Percentiles rank a stretch among this genome's conserved stretches.
phyloP scores from a whole-genome alignment of 257 asterid species.

The Capsicum baccatum region DNA sequence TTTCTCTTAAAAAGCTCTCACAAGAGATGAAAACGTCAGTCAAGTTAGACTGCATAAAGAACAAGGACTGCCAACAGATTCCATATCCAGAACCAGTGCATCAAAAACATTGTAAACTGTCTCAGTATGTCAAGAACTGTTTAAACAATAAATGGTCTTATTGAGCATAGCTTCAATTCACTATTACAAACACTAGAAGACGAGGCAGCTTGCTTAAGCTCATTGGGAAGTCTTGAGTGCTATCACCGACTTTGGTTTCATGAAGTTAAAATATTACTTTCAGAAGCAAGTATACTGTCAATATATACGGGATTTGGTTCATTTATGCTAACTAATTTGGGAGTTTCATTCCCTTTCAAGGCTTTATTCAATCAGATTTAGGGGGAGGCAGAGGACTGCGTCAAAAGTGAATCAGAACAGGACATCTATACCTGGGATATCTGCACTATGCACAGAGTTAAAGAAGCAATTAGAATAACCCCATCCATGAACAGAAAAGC shows the following conservation, averaged over 20 bases:
- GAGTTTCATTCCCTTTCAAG: neutral
- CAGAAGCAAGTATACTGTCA: neutral
- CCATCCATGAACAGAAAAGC: slow-evolving; percentile 80
- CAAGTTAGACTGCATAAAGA: neutral
- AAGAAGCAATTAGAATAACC: slow-evolving; percentile 63
- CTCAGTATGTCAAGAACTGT: neutral
- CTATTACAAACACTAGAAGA: slow-evolving; percentile 13
- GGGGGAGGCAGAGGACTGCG: no score
- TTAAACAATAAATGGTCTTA: neutral
- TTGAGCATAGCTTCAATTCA: neutral
- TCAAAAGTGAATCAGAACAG: slow-evolving; percentile 9
- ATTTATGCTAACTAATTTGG: slow-evolving; percentile 7
- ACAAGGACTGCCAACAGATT: neutral
- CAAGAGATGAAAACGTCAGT: no score
- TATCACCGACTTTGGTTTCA: neutral
- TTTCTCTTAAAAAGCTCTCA: neutral
- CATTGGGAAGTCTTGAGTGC: slow-evolving; percentile 18
- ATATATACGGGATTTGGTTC: neutral
- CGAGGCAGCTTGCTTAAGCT: neutral
- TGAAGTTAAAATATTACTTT: no score
- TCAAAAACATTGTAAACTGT: neutral
- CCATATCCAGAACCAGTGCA: neutral
- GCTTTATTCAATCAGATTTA: neutral
- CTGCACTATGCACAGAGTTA: slow-evolving; percentile 66
- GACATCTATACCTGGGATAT: slow-evolving; percentile 61